Base-by-base conservation (phyloP, 306 rosid genomes). In the Styphnolobium japonicum region DNA sequence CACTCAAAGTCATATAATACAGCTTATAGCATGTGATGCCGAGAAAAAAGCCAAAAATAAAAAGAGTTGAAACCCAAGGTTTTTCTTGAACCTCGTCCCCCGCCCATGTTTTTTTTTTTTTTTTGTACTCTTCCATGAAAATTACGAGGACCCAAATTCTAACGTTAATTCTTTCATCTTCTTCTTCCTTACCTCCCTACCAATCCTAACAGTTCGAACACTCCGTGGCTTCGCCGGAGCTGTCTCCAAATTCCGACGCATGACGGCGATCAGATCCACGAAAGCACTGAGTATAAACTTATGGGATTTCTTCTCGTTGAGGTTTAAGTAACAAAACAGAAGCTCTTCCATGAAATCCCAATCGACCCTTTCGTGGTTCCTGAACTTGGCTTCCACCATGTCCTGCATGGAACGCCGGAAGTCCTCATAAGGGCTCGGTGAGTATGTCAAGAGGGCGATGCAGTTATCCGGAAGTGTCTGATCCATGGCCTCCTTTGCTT, bases 311-410 rank as follows among this genome's bases (percentile, higher is more conserved):
- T 90, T 92, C 19, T 92, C 88, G 51, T 94, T 94, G 0, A 92
- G 67, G 33, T 85, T 90, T 0, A 94, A 79, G 52, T 85, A 92
- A 34, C 81, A 55, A 25, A 92, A 80, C 80, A 94, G 72, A 4
- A 92, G 83, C 69, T 94, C 97, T 25, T 92, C 94, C 97, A 92
- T 84, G 88, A 92, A 92, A 33, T 84, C 88, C 98, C 98, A 94
- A 16, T 94, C 97, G 2, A 85, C 85, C 31, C 51, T 40, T 31
- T 70, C 82, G 1, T 68, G 71, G 3, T 63, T 71, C 3, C 77
- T 76, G 11, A 49, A 12, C 0, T 82, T 85, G 1, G 69, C 66
- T 52, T 91, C 97, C 14, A 92, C 88, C 86, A 92, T 71, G 5
- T 87, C 89, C 3, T 77, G 82, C 98, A 94, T 92, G 6, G 98